phyloP scores from a whole-genome alignment of 2,329 filamentous ascomycete species.

The Fusarium chuoi region DNA sequence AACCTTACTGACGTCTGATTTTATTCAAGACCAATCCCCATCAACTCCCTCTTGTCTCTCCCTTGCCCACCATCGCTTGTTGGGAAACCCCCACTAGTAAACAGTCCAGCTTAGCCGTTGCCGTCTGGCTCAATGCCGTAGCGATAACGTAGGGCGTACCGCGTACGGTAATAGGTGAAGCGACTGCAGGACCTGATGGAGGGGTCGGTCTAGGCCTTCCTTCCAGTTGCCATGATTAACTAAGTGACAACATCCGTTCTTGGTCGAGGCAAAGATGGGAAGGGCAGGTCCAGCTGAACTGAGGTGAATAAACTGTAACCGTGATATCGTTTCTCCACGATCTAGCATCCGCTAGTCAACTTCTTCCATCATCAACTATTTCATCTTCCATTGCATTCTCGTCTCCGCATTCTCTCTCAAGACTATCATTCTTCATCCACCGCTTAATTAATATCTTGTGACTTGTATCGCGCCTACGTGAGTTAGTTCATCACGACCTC shows the following conservation, averaged over 20 bases:
- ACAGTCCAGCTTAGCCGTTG: slow-evolving; percentile 15
- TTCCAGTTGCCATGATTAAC: slow-evolving; percentile 10
- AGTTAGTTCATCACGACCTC: slow-evolving; percentile 24
- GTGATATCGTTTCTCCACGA: slow-evolving; percentile 8
- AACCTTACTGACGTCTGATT: not conserved
- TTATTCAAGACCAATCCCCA: no score
- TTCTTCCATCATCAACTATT: not conserved
- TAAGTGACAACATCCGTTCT: slow-evolving; percentile 25
- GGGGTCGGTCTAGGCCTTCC: slow-evolving; percentile 13
- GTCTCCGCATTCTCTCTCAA: not conserved
- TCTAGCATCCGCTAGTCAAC: not conserved
- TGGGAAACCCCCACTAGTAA: slow-evolving; percentile 21
- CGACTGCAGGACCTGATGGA: not conserved
- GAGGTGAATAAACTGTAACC: not conserved
- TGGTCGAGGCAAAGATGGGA: not conserved
- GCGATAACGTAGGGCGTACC: not conserved
- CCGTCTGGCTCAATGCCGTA: slow-evolving; percentile 17
- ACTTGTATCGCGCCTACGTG: slow-evolving; percentile 4
- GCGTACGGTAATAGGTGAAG: not conserved
- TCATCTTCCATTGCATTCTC: not conserved
- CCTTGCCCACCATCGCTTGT: not conserved
- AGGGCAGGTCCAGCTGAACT: slow-evolving; percentile 10
- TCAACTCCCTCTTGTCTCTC: not conserved
- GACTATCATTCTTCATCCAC: not conserved
- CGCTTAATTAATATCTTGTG: slow-evolving; percentile 11